These are phyloP conservation scores for Tilletia setariae DNA, from an alignment of 1,284 basidiomycete species.

Conservation along the genomic window DNA sequence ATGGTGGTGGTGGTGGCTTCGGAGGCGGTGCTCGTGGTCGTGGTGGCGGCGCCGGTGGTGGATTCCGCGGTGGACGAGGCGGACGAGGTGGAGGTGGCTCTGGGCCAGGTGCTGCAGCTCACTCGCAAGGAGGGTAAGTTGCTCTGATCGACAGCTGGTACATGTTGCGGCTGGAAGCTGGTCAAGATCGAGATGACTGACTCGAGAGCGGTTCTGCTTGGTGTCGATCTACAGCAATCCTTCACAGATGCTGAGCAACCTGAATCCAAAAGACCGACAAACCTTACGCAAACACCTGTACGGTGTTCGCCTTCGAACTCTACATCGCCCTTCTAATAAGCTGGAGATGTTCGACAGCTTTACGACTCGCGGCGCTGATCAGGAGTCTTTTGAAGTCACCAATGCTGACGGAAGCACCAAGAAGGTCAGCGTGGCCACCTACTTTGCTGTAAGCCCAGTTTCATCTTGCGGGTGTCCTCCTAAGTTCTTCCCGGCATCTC, in stretches of 20 bases:
- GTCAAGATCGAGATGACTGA: slow-evolving; percentile 15
- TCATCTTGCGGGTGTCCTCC: neutral
- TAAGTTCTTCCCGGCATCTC: neutral
- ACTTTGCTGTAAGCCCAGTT: neutral
- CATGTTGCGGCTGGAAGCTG: neutral
- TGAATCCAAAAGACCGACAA: slow-evolving; percentile 26
- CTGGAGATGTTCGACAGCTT: slow-evolving; percentile 29
- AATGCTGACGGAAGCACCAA: no score
- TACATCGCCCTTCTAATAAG: slow-evolving; percentile 34
- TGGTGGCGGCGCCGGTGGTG: slow-evolving; percentile 27
- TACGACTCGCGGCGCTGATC: neutral
- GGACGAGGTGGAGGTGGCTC: slow-evolving; percentile 27
- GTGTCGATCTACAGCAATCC: neutral
- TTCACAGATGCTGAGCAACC: neutral
- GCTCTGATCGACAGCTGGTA: neutral
- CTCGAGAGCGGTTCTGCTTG: neutral
- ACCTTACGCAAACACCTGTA: slow-evolving; percentile 35
- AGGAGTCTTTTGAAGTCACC: neutral
- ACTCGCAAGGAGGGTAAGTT: neutral
- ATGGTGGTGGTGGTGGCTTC: slow-evolving; percentile 25
- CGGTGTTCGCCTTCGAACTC: slow-evolving; percentile 29
- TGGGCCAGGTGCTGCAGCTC: slow-evolving; percentile 19
- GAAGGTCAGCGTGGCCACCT: neutral
- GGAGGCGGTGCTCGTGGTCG: slow-evolving; percentile 20
- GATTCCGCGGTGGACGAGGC: slow-evolving; percentile 20